Conservation (phyloP, 805 yeast genomes). For the Yamadazyma scolyti region DNA sequence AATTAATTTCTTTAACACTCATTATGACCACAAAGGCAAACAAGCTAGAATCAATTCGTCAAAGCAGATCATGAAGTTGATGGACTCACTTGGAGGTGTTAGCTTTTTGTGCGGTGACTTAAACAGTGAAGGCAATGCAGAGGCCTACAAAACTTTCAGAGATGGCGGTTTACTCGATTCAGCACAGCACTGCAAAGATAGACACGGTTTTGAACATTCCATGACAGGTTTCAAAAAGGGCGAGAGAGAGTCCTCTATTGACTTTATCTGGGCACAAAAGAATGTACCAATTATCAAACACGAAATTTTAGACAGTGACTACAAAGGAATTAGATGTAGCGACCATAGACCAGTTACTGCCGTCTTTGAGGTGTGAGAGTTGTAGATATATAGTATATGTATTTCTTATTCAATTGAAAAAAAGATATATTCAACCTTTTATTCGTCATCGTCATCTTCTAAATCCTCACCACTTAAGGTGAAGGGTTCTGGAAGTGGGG, state of each 20-base stretch:
- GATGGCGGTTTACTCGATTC: constrained; percentile 14
- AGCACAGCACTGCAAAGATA: constrained; percentile 24
- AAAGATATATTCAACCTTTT: constrained; percentile 1
- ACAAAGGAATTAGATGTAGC: constrained; percentile 25
- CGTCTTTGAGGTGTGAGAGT: constrained; percentile 4
- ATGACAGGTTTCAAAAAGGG: constrained; percentile 36
- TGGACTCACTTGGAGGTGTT: constrained; percentile 21
- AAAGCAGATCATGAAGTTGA: constrained; percentile 23
- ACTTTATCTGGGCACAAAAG: constrained; percentile 38
- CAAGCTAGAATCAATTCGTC: constrained; percentile 29
- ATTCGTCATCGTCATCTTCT: constrained; percentile 29
- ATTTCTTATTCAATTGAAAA: constrained; percentile 1
- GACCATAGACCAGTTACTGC: constrained; percentile 37
- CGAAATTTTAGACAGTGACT: constrained; percentile 23
- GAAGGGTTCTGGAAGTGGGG: constrained; percentile 71
- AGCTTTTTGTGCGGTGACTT: constrained; percentile 34
- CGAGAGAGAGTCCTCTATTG: constrained; percentile 29
- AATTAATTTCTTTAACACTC: constrained; percentile 32
- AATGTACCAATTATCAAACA: constrained; percentile 11
- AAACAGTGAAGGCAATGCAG: constrained; percentile 31
- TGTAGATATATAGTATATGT: too few species aligned
- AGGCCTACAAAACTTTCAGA: constrained; percentile 32
- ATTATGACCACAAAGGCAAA: constrained; percentile 37
- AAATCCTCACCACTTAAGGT: constrained; percentile 55
- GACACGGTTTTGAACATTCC: constrained; percentile 37